Conservation (phyloP, 768 basidiomycete species). For the Pleurotus pulmonarius region DNA sequence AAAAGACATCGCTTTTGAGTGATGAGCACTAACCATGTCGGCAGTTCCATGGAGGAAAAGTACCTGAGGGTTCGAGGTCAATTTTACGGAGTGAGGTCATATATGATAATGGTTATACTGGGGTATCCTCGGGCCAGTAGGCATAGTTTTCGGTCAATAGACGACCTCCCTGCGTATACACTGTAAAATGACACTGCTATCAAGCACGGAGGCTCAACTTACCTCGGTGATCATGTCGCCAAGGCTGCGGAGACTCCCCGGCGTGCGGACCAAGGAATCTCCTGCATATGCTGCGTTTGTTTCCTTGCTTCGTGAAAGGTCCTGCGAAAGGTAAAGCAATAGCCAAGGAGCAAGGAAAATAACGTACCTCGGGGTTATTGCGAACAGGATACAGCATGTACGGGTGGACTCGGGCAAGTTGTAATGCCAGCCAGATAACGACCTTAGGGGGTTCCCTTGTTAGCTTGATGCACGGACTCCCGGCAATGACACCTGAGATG, state of each 20-base stretch:
- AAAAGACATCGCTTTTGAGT: not conserved
- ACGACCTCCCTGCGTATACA: constrained; percentile 51
- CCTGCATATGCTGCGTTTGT: constrained; percentile 49
- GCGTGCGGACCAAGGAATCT: constrained; percentile 53
- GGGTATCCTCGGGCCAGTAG: constrained; percentile 60
- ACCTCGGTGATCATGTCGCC: constrained; percentile 62
- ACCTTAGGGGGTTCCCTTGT: constrained; percentile 53
- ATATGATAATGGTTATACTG: constrained; percentile 45
- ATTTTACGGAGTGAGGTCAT: no score
- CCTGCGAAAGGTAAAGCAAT: constrained; percentile 27
- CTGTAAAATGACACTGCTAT: no score
- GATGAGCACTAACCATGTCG: constrained; percentile 32
- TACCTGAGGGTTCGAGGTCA: constrained; percentile 31
- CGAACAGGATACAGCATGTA: constrained; percentile 47
- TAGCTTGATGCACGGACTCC: constrained; percentile 64
- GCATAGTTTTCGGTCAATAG: constrained; percentile 41
- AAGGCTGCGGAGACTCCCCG: constrained; percentile 58
- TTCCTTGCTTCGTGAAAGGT: constrained; percentile 53
- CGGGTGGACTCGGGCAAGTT: constrained; percentile 46
- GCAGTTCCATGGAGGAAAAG: constrained; percentile 41
- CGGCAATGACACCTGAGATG: constrained; percentile 61
- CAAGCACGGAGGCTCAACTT: constrained; percentile 13
- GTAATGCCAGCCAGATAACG: constrained; percentile 48
- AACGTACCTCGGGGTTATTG: constrained; percentile 44
- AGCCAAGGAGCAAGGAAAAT: not conserved